Percentiles rank a stretch among this genome's conserved stretches.
phyloP scores from a whole-genome alignment of 768 basidiomycete species.

The Suillus subluteus region DNA sequence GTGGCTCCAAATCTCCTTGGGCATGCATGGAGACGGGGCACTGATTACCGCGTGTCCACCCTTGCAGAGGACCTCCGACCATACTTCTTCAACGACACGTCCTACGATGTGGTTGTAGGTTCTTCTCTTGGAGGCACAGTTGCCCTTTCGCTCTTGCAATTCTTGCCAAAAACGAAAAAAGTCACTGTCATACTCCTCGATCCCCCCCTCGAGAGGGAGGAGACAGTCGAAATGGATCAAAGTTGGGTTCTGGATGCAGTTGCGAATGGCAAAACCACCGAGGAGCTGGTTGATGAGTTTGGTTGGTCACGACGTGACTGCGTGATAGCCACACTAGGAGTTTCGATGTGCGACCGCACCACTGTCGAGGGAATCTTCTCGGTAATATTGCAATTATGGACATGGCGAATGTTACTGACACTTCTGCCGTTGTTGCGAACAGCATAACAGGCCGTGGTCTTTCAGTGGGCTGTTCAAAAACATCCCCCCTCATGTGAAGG shows the following conservation, averaged over 20 bases:
- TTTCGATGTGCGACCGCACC: conserved; percentile 13
- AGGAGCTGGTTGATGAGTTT: conserved; percentile 12
- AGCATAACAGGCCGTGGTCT: conserved; percentile 24
- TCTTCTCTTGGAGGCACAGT: conserved; percentile 24
- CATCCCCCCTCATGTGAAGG: conserved; percentile 14
- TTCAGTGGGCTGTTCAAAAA: conserved; percentile 16
- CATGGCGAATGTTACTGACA: not conserved
- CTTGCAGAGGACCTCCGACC: conserved; percentile 20
- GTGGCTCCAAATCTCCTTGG: conserved; percentile 25
- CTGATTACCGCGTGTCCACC: conserved; percentile 13
- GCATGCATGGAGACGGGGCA: conserved; percentile 16
- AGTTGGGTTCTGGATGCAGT: conserved; percentile 1
- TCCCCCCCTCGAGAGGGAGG: conserved; percentile 12
- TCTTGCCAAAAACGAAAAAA: conserved; percentile 13
- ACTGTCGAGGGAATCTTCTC: not conserved
- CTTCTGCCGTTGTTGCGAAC: not conserved
- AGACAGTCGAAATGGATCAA: not conserved
- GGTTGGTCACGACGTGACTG: conserved; percentile 20
- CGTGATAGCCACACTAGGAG: conserved; percentile 12
- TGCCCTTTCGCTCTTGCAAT: conserved; percentile 19
- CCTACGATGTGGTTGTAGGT: conserved; percentile 23
- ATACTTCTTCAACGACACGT: conserved; percentile 11
- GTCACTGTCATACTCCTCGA: conserved; percentile 17
- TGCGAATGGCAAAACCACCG: not conserved
- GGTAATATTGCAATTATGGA: not conserved